Base-by-base conservation (phyloP, 2,329 filamentous ascomycete species). In the Claviceps sp. region DNA sequence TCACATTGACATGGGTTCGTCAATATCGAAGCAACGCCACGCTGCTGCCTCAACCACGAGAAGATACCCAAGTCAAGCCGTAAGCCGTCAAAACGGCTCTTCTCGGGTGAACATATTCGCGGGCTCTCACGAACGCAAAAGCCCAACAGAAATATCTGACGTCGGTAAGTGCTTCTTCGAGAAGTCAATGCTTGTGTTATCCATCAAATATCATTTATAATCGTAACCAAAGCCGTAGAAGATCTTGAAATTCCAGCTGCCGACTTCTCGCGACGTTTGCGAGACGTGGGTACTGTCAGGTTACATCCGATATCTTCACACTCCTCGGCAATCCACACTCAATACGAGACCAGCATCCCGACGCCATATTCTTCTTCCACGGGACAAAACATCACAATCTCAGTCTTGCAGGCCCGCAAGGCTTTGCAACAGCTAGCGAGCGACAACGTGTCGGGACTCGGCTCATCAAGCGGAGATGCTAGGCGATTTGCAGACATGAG, bases 401-500 rank as follows among this genome's bases (percentile, higher is more conserved):
- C 44, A 22, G 50, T 48, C 16, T 13, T 51, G 2, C 26, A 48
- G 41, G 44, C 41, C 16, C 50, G 46, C 4, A n/a, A 52, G 40
- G 8, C 14, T 22, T 20, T 52, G 5, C 50, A 52, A 18, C 46
- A 37, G 7, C 26, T 48, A 20, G 46, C 40, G 13, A 40, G 44
- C 18, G 45, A 52, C 11, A 26, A 52, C n/a, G n/a, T 40, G 4
- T 26, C 14, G 30, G 37, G 20, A n/a, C 5, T 14, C 13, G 47
- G 36, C 16, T 24, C 24, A 36, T 24, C 37, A 14, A 37, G 8
- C 34, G 20, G 47, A 22, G 34, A 42, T 3, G 20, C 36, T 4
- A 50, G 24, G 24, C 52, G 52, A 16, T 53, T 53, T 46, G 52
- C 20, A 4, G 48, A 53, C n/a, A 53, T 53, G 37, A 53, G 52